A percentile compares a stretch with the other conserved stretches of the same genome.
Evolutionary conservation across 2,329 filamentous ascomycete genomes (phyloP).

Genomic region (Alternaria sp.): DNA sequence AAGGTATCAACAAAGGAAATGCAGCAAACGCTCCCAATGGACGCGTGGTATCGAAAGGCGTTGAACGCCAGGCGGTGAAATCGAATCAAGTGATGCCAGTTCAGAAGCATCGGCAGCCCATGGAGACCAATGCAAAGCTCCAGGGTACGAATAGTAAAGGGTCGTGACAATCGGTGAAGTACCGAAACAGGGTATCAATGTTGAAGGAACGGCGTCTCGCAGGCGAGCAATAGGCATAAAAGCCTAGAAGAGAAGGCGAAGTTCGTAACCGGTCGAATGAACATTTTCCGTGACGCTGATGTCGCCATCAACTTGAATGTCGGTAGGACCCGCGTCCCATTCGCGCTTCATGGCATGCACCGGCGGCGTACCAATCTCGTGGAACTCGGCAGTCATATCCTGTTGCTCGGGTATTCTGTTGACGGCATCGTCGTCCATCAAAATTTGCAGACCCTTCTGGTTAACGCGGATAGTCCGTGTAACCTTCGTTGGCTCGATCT

Average conservation of each 20-base stretch:
- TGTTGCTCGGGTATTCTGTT: constrained; percentile 85
- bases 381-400: constrained; percentile 77
- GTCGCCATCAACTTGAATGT: constrained; percentile 58
- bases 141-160: constrained; percentile 39
- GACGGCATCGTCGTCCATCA: constrained; percentile 90
- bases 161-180: constrained; percentile 39
- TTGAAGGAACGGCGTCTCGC: constrained; percentile 11
- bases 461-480: constrained; percentile 75
- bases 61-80: constrained; percentile 28
- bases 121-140: constrained; percentile 16
- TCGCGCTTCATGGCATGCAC: constrained; percentile 57
- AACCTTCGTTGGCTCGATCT: constrained; percentile 75
- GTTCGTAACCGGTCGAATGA: constrained; percentile 55
- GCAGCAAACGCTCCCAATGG: constrained; percentile 24
- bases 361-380: constrained; percentile 63
- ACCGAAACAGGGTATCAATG: constrained; percentile 16
- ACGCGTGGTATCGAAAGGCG: constrained; percentile 36
- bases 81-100: constrained; percentile 12
- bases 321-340: constrained; percentile 58
- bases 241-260: constrained; percentile 55
- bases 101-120: constrained; percentile 22
- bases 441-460: constrained; percentile 76
- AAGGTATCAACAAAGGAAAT: constrained; percentile 20
- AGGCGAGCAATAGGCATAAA: constrained; percentile 1
- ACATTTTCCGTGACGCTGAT: constrained; percentile 52